Base-by-base conservation (phyloP, 129 eudicot species). In the Escallonia herrerae region DNA sequence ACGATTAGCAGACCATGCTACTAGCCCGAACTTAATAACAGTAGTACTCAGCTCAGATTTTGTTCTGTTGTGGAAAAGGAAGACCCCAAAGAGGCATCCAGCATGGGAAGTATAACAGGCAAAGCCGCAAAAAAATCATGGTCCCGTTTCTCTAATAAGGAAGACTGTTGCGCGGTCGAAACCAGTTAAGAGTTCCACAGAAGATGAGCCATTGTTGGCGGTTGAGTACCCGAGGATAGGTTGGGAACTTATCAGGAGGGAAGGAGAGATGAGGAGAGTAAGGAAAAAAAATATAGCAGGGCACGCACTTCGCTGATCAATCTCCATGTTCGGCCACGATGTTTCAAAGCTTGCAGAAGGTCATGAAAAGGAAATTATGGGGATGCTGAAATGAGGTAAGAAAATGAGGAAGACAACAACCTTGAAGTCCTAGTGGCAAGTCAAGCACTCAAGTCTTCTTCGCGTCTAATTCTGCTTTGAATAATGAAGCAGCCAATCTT, bases 1-100 rank as follows among this genome's bases (percentile, higher is more conserved):
- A 4, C 63, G 53, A 41, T 72, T 72, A 54, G 76, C 76, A 43
- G 69, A 72, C 77, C 77, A 72, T 2, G 64, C 77, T 7, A 72
- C 77, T 22, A 45, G 77, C 2, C 70, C 70, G 67, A 60, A 70
- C 15, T 59, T 58, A 2, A 59, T 48, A 8, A 13, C 1, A 1
- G 0, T 60, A 67, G 11, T 13, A 39, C 12, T 47, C 54, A 43
- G 43, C 64, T 15, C 49, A 44, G 2, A 44, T 14, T 6, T 14
- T 58, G 10, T 64, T 72, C 41, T 72, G 43, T 5, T 64, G 56
- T 39, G 43, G 76, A 48, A 48, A 15, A 77, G 72, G 64, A 62
- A 66, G 55, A 77, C 39, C 40, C 74, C 62, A 50, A 77, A 63
- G 46, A 72, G 53, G 58, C 66, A 72, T 33, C 50, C 22, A 6